Base-by-base conservation (phyloP, 225 moss, liverwort and hornwort species). In the Ulota crispa region DNA sequence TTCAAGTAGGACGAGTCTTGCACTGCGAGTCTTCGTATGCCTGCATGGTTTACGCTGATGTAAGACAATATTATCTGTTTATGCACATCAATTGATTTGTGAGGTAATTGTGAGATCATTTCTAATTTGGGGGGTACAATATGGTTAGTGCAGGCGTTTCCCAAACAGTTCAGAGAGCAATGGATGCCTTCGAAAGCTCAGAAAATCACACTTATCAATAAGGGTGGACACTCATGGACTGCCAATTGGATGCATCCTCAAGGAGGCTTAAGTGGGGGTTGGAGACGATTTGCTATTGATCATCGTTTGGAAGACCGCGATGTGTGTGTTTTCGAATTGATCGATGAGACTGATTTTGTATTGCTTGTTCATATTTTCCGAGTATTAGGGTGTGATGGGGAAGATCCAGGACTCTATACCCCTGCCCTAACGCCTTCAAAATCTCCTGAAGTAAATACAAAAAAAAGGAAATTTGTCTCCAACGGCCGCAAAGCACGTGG, bases 211-310 rank as follows among this genome's bases (percentile, higher is more conserved):
- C 27, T 88, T 26, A 66, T 80, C 62, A 83, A 83, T 60, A 82
- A 55, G 54, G 73, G 82, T 73, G 88, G 80, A 72, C 59, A 88
- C 36, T 82, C 66, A 54, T 88, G 88, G 88, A 50, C 80, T 61
- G 82, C 61, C 19, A 85, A 82, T 62, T 88, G 88, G 88, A 21
- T 83, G 52, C 2, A 54, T 3, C 9, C 47, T 52, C 81, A 77
- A 72, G 61, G 62, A 55, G 82, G 88, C 39, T 65, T 88, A 8
- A 85, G 88, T 61, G 82, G 34, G 19, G 88, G 88, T 47, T 88
- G 88, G 88, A 79, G 88, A 82, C 71, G 85, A 47, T 88, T 88
- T 76, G 14, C 82, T 62, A 82, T 88, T 30, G 88, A 88, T 65
- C 85, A 88, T 68, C 82, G 72, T 55, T 80, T 88, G 23, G 88